Evolutionary conservation across 768 basidiomycete genomes (phyloP).

Genomic region (Mycena kentingensis): DNA sequence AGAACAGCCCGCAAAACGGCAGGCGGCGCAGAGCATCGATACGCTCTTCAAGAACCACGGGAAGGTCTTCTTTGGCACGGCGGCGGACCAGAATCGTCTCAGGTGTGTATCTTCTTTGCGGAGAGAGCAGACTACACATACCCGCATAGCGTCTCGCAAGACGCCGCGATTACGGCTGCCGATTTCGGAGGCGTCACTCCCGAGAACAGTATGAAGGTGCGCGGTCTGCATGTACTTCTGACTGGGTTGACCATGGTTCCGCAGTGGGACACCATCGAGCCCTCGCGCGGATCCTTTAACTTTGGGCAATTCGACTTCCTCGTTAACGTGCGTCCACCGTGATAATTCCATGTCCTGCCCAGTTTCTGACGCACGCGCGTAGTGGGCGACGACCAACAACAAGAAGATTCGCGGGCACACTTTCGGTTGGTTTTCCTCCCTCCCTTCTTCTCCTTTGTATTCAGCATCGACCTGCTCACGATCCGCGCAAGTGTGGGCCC

Average conservation of each 20-base stretch:
- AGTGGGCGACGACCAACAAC: slow-evolving; percentile 41
- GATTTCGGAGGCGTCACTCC: slow-evolving; percentile 47
- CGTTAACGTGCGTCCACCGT: slow-evolving; percentile 36
- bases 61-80: slow-evolving; percentile 12
- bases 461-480: background rate
- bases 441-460: background rate
- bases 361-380: background rate
- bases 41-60: slow-evolving; percentile 14
- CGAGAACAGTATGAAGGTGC: slow-evolving; percentile 48
- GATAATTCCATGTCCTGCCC: background rate
- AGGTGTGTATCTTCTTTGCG: background rate
- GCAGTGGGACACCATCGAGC: slow-evolving; percentile 44
- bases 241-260: background rate
- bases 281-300: slow-evolving; percentile 35
- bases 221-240: background rate
- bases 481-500: slow-evolving; percentile 29
- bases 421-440: slow-evolving; percentile 28
- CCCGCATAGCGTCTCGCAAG: slow-evolving; percentile 18
- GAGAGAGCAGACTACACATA: background rate
- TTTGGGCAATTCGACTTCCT: slow-evolving; percentile 38
- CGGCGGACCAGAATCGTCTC: slow-evolving; percentile 16
- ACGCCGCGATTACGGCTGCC: slow-evolving; percentile 16
- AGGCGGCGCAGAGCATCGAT: slow-evolving; percentile 14
- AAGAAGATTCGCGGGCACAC: slow-evolving; percentile 47
- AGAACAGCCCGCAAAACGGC: too few relatives aligned